phyloP scores from a whole-genome alignment of 2,329 filamentous ascomycete species.

The Pseudohalonectria lignicola region DNA sequence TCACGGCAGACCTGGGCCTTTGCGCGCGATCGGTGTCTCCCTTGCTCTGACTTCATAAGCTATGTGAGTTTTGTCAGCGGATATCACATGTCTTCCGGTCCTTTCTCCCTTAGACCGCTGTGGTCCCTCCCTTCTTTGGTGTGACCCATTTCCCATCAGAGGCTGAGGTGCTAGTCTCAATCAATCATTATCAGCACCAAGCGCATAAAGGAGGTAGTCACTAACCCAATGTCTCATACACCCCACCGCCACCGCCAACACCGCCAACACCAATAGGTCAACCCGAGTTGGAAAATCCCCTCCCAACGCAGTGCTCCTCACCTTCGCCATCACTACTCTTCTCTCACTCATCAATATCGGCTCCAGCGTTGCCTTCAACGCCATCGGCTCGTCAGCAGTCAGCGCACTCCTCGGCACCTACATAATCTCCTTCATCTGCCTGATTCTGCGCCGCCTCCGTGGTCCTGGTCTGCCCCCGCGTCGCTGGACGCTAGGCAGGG shows the following conservation, averaged over 20 bases:
- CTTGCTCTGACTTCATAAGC: constrained; percentile 25
- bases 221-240: too few relatives aligned
- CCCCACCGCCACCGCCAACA: background rate
- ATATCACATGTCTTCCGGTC: too few relatives aligned
- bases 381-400: constrained; percentile 38
- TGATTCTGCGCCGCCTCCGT: constrained; percentile 28
- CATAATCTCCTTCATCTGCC: constrained; percentile 32
- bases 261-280: constrained; percentile 6
- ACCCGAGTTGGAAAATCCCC: constrained; percentile 23
- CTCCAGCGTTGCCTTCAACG: constrained; percentile 39
- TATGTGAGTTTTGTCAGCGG: too few relatives aligned
- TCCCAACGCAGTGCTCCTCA: constrained; percentile 32
- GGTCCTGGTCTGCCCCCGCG: constrained; percentile 24
- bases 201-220: too few relatives aligned
- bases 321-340: constrained; percentile 29
- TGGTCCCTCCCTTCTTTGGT: too few relatives aligned
- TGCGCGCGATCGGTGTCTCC: constrained; percentile 33
- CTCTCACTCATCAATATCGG: constrained; percentile 39
- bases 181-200: too few relatives aligned
- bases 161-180: too few relatives aligned
- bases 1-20: constrained; percentile 44
- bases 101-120: too few relatives aligned
- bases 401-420: constrained; percentile 39
- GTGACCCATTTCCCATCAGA: background rate
- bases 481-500: constrained; percentile 29